Conservation (phyloP, 2,329 filamentous ascomycete species). For the Orbilia blumenaviensis region DNA sequence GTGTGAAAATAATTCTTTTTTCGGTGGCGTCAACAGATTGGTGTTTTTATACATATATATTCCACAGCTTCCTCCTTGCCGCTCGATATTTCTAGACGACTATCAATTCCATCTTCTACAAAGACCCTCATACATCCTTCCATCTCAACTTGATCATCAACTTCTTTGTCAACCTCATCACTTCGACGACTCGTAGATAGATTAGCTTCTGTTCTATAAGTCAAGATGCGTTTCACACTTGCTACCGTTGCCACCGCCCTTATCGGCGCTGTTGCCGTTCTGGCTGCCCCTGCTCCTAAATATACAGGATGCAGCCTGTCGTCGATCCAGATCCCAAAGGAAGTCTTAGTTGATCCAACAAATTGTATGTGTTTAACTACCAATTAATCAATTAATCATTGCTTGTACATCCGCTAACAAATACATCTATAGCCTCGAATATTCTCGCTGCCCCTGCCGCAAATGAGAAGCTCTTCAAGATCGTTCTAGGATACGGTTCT, state of each 20-base stretch:
- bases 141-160: not conserved
- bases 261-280: slow-evolving; percentile 22
- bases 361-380: slow-evolving; percentile 32
- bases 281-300: slow-evolving; percentile 10
- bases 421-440: slow-evolving; percentile 15
- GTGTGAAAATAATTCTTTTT: slow-evolving; percentile 28
- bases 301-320: slow-evolving; percentile 19
- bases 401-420: not conserved
- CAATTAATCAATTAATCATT: not conserved
- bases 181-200: slow-evolving; percentile 5
- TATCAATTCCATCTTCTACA: not conserved
- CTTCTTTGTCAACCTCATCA: not conserved
- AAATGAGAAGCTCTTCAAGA: slow-evolving; percentile 20
- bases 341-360: slow-evolving; percentile 7
- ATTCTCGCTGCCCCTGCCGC: not conserved
- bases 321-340: not conserved
- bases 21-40: slow-evolving; percentile 22
- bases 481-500: slow-evolving; percentile 85
- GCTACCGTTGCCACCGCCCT: slow-evolving; percentile 17
- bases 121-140: not conserved
- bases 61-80: slow-evolving; percentile 13
- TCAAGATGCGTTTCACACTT: slow-evolving; percentile 45
- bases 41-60: slow-evolving; percentile 31
- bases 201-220: slow-evolving; percentile 4
- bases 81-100: slow-evolving; percentile 15